Evolutionary conservation across 768 basidiomycete species (phyloP), one percentile per base, ranked within the genome.

Genomic region (Phlebiopsis gigantea): DNA sequence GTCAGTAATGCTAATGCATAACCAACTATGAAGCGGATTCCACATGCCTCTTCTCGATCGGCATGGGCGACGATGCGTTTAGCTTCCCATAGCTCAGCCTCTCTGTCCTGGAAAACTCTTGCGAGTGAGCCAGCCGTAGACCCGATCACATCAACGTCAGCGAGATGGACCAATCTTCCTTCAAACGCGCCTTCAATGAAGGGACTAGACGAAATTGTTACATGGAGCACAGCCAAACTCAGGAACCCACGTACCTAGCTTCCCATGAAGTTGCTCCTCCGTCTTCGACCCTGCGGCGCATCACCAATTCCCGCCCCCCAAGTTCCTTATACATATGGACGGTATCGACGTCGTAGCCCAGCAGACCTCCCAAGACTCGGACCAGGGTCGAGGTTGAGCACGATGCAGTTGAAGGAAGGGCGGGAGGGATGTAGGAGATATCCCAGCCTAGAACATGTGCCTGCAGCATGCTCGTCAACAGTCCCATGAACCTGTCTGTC

Each of bases 291-390:
- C 72, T 76, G 31, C 84, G 68, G 24, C 84, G 71, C 84, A 87
- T 85, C 22, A 84, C 64, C 21, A 87, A 65, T 69, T 86, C 85
- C 17, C 85, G 68, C 7, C 85, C 85, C 7, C 85, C 83, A 6
- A 86, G 69, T 59, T 86, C 85, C 66, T 85, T 87, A 66, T 85
- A 87, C 73, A 86, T 72, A 57, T 86, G 83, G 9, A 85, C 65
- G 2, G 77, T 77, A 59, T 85, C 84, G 0, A 73, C 65, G 12
- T 82, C 80, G 64, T 86, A 87, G 0, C 84, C 85, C 0, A 87
- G 72, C 7, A 85, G 58, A 55, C 79, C 73, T 2, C 77, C 77
- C 59, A 87, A 85, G 0, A 77, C 72, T 55, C 67, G 72, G 19
- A 85, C 77, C 25, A 86, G 76, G 5, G 79, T 78, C 1, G 80